Base-by-base conservation (phyloP, 176 grass and related monocot genomes). In the Paspalum vaginatum region DNA sequence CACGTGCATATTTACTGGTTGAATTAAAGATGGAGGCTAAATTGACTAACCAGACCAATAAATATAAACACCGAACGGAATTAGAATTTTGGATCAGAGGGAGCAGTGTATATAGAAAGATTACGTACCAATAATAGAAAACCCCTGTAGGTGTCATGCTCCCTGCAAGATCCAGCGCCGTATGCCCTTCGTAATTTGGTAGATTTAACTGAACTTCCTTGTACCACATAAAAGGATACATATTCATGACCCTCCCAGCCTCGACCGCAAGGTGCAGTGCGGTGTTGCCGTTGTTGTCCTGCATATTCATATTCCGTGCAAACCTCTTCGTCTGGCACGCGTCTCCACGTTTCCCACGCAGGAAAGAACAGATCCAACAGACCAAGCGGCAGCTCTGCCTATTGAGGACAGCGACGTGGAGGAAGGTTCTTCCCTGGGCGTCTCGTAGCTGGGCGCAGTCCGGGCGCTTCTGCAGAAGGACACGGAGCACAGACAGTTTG, bases 211-310 rank as follows among this genome's bases (percentile, higher is more conserved):
- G 25, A 24, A 58, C 5, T 40, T 55, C 72, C 52, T 74, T 74
- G 10, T 13, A 41, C 74, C 37, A 43, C 7, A 87, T 2, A 10
- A 87, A 56, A 6, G 2, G 14, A 54, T 11, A 5, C 1, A 83
- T 26, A 53, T 20, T 65, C 56, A 0, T 0, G 18, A 46, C 5
- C 1, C 45, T 8, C 26, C 18, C 68, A 18, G 21, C 12, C 25
- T 8, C n/a, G 16, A 65, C 72, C 2, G 85, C 85, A 2, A 72
- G 55, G 61, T 88, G 85, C n/a, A 88, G 26, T 0, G 18, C 64
- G 6, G 85, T 83, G 18, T 83, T 83, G 11, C 79, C 85, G 56
- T 83, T 55, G 22, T 55, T 8, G 68, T 88, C 72, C 16, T 21
- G 50, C 10, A 56, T 38, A 65, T 88, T 82, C 39, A 78, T 24